These are phyloP conservation scores for Apiospora malaysiana DNA, from an alignment of 2,329 filamentous ascomycete species.

Conservation along the genomic window DNA sequence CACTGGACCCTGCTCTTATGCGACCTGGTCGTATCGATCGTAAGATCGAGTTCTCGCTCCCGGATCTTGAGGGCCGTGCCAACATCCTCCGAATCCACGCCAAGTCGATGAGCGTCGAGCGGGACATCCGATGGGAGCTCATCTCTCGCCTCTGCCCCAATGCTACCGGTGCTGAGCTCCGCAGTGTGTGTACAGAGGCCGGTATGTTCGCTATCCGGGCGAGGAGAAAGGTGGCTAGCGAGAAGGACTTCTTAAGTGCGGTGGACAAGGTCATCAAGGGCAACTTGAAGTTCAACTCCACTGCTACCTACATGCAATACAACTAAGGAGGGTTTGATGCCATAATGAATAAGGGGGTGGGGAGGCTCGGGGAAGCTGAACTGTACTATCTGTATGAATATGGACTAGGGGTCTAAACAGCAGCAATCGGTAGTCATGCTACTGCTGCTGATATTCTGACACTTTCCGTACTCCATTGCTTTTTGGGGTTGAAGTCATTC, in stretches of 20 bases:
- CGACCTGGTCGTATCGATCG: slow-evolving; percentile 95
- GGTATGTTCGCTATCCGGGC: slow-evolving; percentile 98
- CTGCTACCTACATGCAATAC: slow-evolving; percentile 98
- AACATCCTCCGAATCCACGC: slow-evolving; percentile 98
- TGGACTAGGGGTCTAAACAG: slow-evolving; percentile 1
- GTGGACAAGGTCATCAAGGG: slow-evolving; percentile 99
- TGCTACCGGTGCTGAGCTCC: slow-evolving; percentile 92
- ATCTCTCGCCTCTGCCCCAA: slow-evolving; percentile 98
- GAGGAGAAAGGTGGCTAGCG: slow-evolving; percentile 93
- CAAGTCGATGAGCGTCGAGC: slow-evolving; percentile 99
- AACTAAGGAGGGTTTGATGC: slow-evolving; percentile 65
- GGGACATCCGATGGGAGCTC: slow-evolving; percentile 98
- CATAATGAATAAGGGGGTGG: not conserved
- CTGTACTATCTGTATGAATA: slow-evolving; percentile 18
- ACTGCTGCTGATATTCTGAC: not conserved
- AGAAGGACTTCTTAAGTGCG: slow-evolving; percentile 97
- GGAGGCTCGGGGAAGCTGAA: not conserved
- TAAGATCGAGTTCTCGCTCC: slow-evolving; percentile 98
- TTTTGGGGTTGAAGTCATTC: slow-evolving; percentile 15
- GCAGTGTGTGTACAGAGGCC: slow-evolving; percentile 96
- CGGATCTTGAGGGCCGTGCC: slow-evolving; percentile 94
- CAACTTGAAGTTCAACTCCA: slow-evolving; percentile 99
- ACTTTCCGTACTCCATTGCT: slow-evolving; percentile 18
- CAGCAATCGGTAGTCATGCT: slow-evolving; percentile 7
- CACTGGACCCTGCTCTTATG: slow-evolving; percentile 96